Base-by-base conservation (phyloP, 2,329 filamentous ascomycete species). In the Cadophora gregata region DNA sequence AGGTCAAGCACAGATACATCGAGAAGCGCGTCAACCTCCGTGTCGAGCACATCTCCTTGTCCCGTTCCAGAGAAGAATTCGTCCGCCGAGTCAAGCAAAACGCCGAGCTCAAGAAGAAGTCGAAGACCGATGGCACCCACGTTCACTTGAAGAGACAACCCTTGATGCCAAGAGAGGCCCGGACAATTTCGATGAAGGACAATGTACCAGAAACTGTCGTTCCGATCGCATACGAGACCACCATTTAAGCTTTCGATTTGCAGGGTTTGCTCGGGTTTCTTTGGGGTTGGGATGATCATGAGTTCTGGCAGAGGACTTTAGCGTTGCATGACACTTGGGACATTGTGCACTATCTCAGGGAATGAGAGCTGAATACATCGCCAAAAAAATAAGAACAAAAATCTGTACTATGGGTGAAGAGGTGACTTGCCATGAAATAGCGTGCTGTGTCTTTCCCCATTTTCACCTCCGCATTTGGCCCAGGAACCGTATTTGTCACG, bases 21-120 rank as follows among this genome's bases (percentile, higher is more conserved):
- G 96, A 99, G 92, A 99, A 99, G 93, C 95, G 96, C 83, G 90
- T 99, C 87, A 98, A 97, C 90, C 88, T 99, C 85, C 93, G 96
- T 81, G 85, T 98, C 84, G 96, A 99, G 91, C 96, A 99, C 90
- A 88, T 99, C 84, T 85, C 85, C 80, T 92, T 92, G 81, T 98
- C 95, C 77, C 92, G 96, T 82, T 98, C 95, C 79, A 90, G 96
- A 81, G 95, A 98, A 79, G 95, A 96, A 83, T 98, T 99, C 88
- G 84, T 98, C 79, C 90, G 88, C 86, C 91, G 95, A 80, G 95
- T 99, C 83, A 98, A 98, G 93, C 85, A 88, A 81, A 98, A 98
- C 86, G 93, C 94, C 79, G 90, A 88, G 81, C 90, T 93, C 84
- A 96, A 94, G 90, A 90, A 90, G 83, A 86, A 96, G 87, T 93